Base-by-base conservation (phyloP, 106 monocot species). In the Acorus gramineus region DNA sequence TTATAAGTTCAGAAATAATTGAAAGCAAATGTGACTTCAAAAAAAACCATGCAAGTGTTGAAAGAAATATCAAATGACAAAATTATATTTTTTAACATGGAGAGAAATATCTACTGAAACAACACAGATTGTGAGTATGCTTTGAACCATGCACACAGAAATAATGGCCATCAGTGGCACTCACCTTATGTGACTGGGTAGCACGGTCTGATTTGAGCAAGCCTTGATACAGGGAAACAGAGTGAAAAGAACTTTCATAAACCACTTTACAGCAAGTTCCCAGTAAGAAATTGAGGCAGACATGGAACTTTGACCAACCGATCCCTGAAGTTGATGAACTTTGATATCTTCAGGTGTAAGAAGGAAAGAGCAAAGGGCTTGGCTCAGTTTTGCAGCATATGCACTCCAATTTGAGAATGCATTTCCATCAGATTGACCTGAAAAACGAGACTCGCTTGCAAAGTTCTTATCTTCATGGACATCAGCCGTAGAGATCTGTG, bases 151-250 rank as follows among this genome's bases (percentile, higher is more conserved):
- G 28, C 28, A 28, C 28, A 28, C 28, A 28, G 28, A 28, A 28
- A 28, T 28, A 1, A 28, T 28, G 28, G 28, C 0, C 28, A 28
- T 28, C 28, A 28, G 28, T 28, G 28, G 28, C 28, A 43, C 13
- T 73, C 61, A 98, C 98, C 91, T 98, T 81, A 89, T 77, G 74
- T 98, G 85, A 56, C 52, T 71, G 58, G 88, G 88, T 66, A 88
- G 68, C 62, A 75, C 70, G 50, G 60, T 79, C 70, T 75, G 91
- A 73, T 56, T 77, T 57, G 81, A 82, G 60, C 88, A 98, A 55
- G 98, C 98, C 59, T 88, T 92, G 60, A 98, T 83, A 69, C 91
- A 92, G 61, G 91, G 98, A 52, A 98, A 98, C 56, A 92, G 76
- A 63, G 82, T 78, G 49, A 79, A 53, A 56, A 98, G 81, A 79